Evolutionary conservation across 75 land plant species (phyloP).

Genomic region (Picea glauca): DNA sequence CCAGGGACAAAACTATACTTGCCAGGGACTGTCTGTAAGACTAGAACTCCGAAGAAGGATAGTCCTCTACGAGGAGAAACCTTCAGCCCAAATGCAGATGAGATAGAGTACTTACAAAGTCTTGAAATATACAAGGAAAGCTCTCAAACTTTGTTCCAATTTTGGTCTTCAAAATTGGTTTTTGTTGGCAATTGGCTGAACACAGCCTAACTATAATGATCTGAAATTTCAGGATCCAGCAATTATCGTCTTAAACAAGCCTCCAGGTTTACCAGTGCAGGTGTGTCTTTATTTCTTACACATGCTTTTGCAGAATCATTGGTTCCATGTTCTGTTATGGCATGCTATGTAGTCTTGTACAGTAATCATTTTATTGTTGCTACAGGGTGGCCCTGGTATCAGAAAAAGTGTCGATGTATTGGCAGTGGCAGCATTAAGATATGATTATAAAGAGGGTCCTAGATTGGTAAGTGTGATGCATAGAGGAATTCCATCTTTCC

Average conservation of each 20-base stretch:
- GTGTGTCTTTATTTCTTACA: slow-evolving; percentile 20
- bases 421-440: slow-evolving; percentile 57
- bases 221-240: slow-evolving; percentile 60
- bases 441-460: slow-evolving; percentile 62
- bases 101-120: slow-evolving; percentile 45
- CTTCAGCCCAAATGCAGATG: slow-evolving; percentile 33
- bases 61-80: background rate
- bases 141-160: slow-evolving; percentile 4
- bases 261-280: slow-evolving; percentile 89
- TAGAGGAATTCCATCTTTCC: background rate
- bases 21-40: slow-evolving; percentile 44
- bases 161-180: background rate
- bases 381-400: slow-evolving; percentile 82
- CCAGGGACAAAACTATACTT: slow-evolving; percentile 55
- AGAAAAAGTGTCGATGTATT: slow-evolving; percentile 68
- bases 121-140: slow-evolving; percentile 72
- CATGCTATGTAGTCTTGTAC: background rate
- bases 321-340: background rate
- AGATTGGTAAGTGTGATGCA: slow-evolving; percentile 58
- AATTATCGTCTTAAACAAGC: slow-evolving; percentile 79
- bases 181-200: background rate
- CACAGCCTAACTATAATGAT: background rate
- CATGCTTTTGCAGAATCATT: background rate
- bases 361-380: background rate
- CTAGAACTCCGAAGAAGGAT: slow-evolving; percentile 5